Evolutionary conservation across 164 flowering plant species (phyloP).

Genomic region (Nymphaea colorata): DNA sequence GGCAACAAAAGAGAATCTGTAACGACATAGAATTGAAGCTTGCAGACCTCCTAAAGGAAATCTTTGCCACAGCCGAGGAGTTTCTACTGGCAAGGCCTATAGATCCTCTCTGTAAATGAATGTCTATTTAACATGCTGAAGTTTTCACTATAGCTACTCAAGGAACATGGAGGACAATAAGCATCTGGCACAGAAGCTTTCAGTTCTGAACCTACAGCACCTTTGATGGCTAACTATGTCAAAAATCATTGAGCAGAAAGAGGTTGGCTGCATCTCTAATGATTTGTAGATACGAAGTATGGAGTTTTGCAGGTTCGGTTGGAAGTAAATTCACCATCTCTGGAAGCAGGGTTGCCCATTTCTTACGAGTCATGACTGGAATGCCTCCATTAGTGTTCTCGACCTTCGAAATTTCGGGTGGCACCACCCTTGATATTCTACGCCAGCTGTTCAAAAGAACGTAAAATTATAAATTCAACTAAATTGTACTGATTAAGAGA

Average conservation of each 20-base stretch:
- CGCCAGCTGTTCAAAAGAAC: too few species aligned
- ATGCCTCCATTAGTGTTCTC: too few species aligned
- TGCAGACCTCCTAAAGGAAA: conserved; percentile 53
- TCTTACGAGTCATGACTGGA: too few species aligned
- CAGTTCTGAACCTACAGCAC: not conserved
- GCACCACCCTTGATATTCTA: too few species aligned
- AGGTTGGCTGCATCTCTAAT: not conserved
- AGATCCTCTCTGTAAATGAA: not conserved
- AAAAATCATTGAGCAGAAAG: not conserved
- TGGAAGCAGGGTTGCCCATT: too few species aligned
- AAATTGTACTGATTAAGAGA: too few species aligned
- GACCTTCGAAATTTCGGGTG: too few species aligned
- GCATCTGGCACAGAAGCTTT: too few species aligned
- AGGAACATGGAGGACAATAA: not conserved
- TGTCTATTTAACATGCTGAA: not conserved
- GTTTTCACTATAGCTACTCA: not conserved
- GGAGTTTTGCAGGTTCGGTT: too few species aligned
- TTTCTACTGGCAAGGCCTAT: conserved; percentile 7
- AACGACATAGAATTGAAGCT: conserved; percentile 53
- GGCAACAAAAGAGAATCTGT: conserved; percentile 66
- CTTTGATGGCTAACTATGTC: not conserved
- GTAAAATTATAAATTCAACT: too few species aligned
- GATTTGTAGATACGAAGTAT: too few species aligned
- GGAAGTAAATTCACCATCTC: too few species aligned
- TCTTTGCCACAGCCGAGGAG: conserved; percentile 49